phyloP scores from a whole-genome alignment of 2,329 filamentous ascomycete species.

The Paramyrothecium sp. region DNA sequence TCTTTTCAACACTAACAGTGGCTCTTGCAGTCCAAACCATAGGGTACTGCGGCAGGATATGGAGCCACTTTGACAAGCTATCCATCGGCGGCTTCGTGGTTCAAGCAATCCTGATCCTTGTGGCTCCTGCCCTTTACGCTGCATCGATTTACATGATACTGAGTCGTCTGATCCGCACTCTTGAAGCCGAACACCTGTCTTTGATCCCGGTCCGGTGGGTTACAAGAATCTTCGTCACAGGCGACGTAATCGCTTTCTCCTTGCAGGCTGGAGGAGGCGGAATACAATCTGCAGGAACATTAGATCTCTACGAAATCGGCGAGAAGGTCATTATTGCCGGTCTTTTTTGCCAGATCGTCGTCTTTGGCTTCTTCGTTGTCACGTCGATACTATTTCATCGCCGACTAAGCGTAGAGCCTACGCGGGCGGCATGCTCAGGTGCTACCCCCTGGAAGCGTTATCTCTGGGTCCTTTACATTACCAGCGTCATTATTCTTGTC shows the following conservation, averaged over 20 bases:
- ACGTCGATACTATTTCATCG: conserved; percentile 43
- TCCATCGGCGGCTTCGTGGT: conserved; percentile 13
- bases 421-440: neutral
- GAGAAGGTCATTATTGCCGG: conserved; percentile 54
- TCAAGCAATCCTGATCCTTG: conserved; percentile 41
- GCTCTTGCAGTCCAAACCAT: conserved; percentile 38
- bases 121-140: conserved; percentile 46
- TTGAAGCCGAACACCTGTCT: conserved; percentile 30
- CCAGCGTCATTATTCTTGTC: conserved; percentile 39
- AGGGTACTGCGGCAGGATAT: conserved; percentile 29
- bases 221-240: conserved; percentile 53
- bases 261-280: conserved; percentile 46
- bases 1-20: neutral
- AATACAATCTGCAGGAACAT: conserved; percentile 18
- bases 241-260: conserved; percentile 52
- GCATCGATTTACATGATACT: conserved; percentile 52
- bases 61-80: conserved; percentile 2
- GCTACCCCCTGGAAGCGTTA: conserved; percentile 24
- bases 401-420: conserved; percentile 15
- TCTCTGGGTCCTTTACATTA: conserved; percentile 24
- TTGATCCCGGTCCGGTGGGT: conserved; percentile 37
- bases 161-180: conserved; percentile 38
- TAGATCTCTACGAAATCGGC: conserved; percentile 28
- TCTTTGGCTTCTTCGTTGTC: conserved; percentile 54
- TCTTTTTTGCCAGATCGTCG: conserved; percentile 54